Evolutionary conservation across 352 stramenopile species (phyloP).

Genomic region (Vaucheria bursata): DNA sequence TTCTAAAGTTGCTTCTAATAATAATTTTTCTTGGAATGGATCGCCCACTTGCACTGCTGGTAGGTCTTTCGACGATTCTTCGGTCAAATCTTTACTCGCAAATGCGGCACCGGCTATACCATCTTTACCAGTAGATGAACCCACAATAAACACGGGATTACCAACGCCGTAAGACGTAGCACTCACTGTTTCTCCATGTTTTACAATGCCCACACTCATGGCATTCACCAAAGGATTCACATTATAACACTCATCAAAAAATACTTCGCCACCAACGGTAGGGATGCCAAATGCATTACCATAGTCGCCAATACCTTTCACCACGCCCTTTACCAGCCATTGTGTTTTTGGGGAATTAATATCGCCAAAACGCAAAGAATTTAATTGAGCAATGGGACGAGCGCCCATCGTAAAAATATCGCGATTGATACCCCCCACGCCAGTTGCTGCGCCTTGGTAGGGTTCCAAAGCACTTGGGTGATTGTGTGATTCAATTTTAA

Average conservation of each 20-base stretch:
- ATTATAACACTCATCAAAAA: neutral
- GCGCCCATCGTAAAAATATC: conserved; percentile 4
- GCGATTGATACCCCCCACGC: neutral
- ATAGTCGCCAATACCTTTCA: conserved; percentile 1
- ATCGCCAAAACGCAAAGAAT: neutral
- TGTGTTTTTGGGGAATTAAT: neutral
- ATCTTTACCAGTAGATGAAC: neutral
- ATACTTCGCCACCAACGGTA: neutral
- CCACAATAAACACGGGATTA: neutral
- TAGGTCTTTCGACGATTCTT: neutral
- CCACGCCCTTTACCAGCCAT: neutral
- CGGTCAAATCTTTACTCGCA: neutral
- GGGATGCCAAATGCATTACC: neutral
- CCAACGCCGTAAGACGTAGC: neutral
- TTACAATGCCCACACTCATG: neutral
- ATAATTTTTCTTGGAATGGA: neutral
- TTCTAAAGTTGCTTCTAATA: neutral
- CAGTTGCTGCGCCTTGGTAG: neutral
- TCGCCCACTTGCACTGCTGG: neutral
- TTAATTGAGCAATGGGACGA: conserved; percentile 3
- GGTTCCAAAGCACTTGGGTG: neutral
- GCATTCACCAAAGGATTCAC: neutral
- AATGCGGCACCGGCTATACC: neutral
- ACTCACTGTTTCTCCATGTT: neutral
- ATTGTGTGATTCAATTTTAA: conserved; percentile 9